Evolutionary conservation across 495 filamentous ascomycete species (phyloP).

Genomic region (Parachaetomium inaequale): DNA sequence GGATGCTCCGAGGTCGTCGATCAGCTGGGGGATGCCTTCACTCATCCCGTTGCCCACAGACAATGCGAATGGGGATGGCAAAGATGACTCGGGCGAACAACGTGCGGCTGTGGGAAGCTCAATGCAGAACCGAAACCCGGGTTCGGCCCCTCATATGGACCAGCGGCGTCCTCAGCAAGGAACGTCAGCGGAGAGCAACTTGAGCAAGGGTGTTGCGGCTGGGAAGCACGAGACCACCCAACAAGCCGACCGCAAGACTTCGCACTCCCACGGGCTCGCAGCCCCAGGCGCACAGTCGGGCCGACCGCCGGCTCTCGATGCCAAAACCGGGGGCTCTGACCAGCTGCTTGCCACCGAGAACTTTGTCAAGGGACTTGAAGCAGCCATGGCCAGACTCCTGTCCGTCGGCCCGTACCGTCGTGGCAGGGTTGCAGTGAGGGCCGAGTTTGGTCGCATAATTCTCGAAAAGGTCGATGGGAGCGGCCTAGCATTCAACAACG

Average conservation of each 20-base stretch:
- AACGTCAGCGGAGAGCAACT: not conserved
- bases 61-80: not conserved
- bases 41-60: constrained; percentile 12
- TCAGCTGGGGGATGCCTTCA: constrained; percentile 18
- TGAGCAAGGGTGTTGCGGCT: not conserved
- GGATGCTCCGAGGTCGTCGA: not conserved
- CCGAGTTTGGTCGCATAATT: constrained; percentile 44
- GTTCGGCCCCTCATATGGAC: not conserved
- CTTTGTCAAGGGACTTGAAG: constrained; percentile 17
- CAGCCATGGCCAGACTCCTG: constrained; percentile 13
- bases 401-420: constrained; percentile 16
- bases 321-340: not conserved
- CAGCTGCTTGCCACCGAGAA: not conserved
- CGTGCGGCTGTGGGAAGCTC: not conserved
- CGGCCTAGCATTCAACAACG: constrained; percentile 23
- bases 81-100: too few species aligned
- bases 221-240: not conserved
- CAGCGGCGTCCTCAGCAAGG: not conserved
- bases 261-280: not conserved
- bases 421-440: constrained; percentile 38
- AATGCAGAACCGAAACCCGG: not conserved
- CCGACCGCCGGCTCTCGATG: too few species aligned
- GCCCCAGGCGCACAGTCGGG: not conserved
- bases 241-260: not conserved
- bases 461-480: constrained; percentile 23